phyloP scores from a whole-genome alignment of 768 basidiomycete genomes.

The Termitomyces sp. region DNA sequence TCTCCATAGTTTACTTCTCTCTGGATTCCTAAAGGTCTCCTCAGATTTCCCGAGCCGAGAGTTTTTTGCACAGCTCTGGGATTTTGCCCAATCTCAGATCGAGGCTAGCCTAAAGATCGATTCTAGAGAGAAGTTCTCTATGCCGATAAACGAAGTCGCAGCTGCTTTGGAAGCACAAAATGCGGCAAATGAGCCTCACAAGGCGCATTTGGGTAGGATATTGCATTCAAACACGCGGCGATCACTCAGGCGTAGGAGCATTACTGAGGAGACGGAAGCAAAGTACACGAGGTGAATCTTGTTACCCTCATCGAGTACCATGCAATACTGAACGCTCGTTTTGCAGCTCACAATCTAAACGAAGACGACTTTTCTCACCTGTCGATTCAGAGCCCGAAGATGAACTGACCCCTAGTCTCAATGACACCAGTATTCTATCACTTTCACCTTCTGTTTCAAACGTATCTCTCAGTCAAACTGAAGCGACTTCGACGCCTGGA shows the following conservation, averaged over 20 bases:
- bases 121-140: conserved; percentile 15
- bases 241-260: conserved; percentile 40
- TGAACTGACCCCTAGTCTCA: conserved; percentile 28
- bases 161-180: conserved; percentile 27
- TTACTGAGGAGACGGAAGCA: conserved; percentile 34
- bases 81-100: conserved; percentile 29
- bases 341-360: conserved; percentile 32
- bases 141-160: conserved; percentile 25
- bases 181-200: conserved; percentile 23
- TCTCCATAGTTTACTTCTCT: neutral
- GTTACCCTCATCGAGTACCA: neutral
- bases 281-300: conserved; percentile 32
- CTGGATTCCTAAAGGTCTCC: neutral
- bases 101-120: conserved; percentile 10
- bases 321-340: conserved; percentile 3
- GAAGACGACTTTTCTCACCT: conserved; percentile 35
- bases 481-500: conserved; percentile 16
- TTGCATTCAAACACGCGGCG: conserved; percentile 37
- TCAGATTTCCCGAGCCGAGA: conserved; percentile 41
- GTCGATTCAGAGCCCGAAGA: conserved; percentile 19
- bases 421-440: conserved; percentile 28
- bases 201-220: conserved; percentile 30
- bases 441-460: conserved; percentile 45
- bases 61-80: conserved; percentile 45
- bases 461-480: conserved; percentile 28